Conservation (phyloP, 352 stramenopile genomes). For the Elongisporangium anandrum region DNA sequence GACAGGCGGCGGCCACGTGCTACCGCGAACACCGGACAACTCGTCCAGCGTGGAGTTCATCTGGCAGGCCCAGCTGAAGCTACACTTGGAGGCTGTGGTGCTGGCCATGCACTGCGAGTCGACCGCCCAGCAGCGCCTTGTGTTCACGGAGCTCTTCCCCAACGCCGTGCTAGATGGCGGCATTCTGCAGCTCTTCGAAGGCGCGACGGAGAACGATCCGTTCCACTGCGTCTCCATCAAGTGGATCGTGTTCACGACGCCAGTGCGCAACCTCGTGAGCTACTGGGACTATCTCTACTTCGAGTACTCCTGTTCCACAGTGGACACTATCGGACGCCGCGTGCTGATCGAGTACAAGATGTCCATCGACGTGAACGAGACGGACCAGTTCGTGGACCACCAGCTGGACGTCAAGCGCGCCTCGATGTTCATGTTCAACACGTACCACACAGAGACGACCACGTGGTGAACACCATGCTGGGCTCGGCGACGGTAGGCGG, state of each 20-base stretch:
- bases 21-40: conserved; percentile 2
- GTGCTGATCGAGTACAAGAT: neutral
- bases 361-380: neutral
- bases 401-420: neutral
- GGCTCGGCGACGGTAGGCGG: neutral
- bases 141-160: neutral
- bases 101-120: neutral
- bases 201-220: neutral
- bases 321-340: neutral
- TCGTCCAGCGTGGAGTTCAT: conserved; percentile 27
- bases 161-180: neutral
- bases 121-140: neutral
- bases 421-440: neutral
- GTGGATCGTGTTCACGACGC: neutral
- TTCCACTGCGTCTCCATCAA: neutral
- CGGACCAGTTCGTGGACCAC: neutral
- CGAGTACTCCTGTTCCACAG: neutral
- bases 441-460: neutral
- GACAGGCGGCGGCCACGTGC: conserved; percentile 7
- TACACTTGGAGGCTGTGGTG: neutral
- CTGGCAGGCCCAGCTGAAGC: neutral
- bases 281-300: neutral
- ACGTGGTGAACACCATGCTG: neutral
- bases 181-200: neutral
- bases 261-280: neutral